These are phyloP conservation scores for Coffea humblotiana DNA, from an alignment of 305 asterid species.

Conservation along the genomic window DNA sequence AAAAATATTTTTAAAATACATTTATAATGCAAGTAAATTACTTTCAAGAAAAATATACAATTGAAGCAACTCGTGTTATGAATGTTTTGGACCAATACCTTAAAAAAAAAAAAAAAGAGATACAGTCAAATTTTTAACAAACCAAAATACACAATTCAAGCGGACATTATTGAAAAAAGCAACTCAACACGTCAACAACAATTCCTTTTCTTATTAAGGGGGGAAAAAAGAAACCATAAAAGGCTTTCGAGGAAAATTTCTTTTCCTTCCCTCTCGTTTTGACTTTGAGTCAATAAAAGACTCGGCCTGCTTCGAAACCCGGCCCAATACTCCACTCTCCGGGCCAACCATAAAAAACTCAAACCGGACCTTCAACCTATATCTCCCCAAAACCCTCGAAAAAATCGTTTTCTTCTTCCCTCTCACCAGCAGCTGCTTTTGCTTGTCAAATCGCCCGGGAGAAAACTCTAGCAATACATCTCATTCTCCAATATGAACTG, in stretches of 20 bases:
- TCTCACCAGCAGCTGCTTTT: constrained; percentile 2
- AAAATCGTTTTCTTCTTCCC: not conserved
- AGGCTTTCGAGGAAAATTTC: not conserved
- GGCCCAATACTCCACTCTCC: not conserved
- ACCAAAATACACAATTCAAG: too few species aligned
- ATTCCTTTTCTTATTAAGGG: too few species aligned
- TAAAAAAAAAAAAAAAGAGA: too few species aligned
- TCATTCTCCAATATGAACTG: constrained; percentile 48
- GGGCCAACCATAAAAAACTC: not conserved
- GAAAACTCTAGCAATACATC: constrained; percentile 6
- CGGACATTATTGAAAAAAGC: too few species aligned
- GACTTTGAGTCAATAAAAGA: not conserved
- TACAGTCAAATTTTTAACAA: too few species aligned
- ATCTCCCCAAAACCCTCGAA: constrained; percentile 19
- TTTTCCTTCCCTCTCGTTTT: not conserved
- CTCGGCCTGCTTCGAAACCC: not conserved
- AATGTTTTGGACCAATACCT: too few species aligned
- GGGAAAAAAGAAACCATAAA: too few species aligned
- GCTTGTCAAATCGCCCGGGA: constrained; percentile 3
- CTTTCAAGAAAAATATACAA: too few species aligned
- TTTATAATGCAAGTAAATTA: too few species aligned
- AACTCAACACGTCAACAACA: too few species aligned
- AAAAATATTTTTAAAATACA: too few species aligned
- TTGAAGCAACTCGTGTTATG: too few species aligned
- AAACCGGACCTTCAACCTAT: constrained; percentile 11